A percentile compares a stretch with the other conserved stretches of the same genome.
phyloP scores from a whole-genome alignment of 2,329 filamentous ascomycete genomes.

The Boeremia lycopersici region DNA sequence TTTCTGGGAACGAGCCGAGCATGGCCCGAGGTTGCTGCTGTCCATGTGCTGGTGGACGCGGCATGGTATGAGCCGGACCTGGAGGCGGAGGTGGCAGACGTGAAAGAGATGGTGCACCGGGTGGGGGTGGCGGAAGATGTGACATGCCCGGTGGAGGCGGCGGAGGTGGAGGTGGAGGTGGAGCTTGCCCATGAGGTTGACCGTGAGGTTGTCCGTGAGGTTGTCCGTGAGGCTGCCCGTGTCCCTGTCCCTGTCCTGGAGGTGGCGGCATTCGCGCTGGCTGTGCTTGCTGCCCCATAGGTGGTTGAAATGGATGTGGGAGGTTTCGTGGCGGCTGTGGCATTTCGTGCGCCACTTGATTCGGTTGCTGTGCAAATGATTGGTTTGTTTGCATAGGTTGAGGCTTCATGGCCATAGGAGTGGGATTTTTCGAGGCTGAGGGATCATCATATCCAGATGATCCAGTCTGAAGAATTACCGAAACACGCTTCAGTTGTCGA shows the following conservation, averaged over 20 bases:
- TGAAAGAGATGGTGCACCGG: not conserved
- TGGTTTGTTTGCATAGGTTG: conserved; percentile 9
- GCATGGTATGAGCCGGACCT: conserved; percentile 2
- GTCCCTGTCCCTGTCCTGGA: not conserved
- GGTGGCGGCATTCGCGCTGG: conserved; percentile 1
- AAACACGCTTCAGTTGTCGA: conserved; percentile 30
- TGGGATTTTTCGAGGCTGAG: not conserved
- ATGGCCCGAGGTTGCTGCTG: conserved; percentile 17
- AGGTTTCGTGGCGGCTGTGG: conserved; percentile 15
- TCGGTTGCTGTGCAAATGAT: conserved; percentile 3
- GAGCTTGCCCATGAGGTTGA: not conserved
- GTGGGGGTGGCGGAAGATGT: conserved; percentile 1
- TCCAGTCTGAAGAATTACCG: conserved; percentile 40
- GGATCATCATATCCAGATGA: conserved; percentile 24
- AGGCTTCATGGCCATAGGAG: conserved; percentile 5
- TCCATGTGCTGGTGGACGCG: conserved; percentile 9
- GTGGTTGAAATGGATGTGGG: not conserved
- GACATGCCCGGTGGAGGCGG: conserved; percentile 2
- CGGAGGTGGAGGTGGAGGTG: conserved; percentile 9
- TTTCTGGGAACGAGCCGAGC: conserved; percentile 25
- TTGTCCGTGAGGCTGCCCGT: not conserved
- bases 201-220: not conserved
- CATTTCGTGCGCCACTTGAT: conserved; percentile 7
- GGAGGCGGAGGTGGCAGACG: conserved; percentile 10
- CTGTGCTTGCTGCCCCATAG: conserved; percentile 2